Percentiles rank a stretch among this genome's conserved stretches.
Conservation (phyloP, 805 yeast genomes). For the Candida dajiaensis region DNA sequence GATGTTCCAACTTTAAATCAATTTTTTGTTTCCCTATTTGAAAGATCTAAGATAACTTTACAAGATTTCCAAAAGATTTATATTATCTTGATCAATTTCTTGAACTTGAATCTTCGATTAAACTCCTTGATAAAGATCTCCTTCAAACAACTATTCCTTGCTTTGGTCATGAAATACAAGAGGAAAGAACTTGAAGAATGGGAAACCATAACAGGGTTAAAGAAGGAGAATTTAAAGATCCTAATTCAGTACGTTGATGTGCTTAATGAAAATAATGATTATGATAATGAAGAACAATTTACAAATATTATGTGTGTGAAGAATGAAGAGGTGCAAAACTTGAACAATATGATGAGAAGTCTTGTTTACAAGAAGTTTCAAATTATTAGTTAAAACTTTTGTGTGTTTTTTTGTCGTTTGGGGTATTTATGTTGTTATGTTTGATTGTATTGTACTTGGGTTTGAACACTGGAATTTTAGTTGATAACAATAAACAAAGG, state of each 20-base stretch:
- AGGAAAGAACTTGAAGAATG: slow-evolving; percentile 5
- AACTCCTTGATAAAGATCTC: slow-evolving; percentile 2
- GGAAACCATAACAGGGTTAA: slow-evolving; percentile 12
- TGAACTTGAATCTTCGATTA: not conserved
- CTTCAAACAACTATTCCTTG: slow-evolving; percentile 11
- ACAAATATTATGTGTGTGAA: slow-evolving; percentile 4
- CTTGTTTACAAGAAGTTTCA: slow-evolving; percentile 18
- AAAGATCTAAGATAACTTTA: not conserved
- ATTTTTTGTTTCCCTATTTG: not conserved
- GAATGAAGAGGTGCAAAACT: slow-evolving; percentile 10
- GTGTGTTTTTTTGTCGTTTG: not conserved
- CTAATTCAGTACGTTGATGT: slow-evolving; percentile 1
- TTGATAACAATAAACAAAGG: not conserved
- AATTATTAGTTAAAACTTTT: slow-evolving; percentile 5
- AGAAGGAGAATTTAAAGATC: not conserved
- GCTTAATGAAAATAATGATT: slow-evolving; percentile 1
- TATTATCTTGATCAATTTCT: slow-evolving; percentile 1
- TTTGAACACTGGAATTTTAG: not conserved
- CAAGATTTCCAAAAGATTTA: slow-evolving; percentile 3
- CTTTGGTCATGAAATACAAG: slow-evolving; percentile 5
- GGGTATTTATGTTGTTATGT: too few species aligned
- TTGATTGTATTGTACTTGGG: too few species aligned
- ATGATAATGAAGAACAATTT: slow-evolving; percentile 4
- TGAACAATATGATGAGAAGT: slow-evolving; percentile 18
- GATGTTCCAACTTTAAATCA: not conserved